Conservation (phyloP, 345 rosid species). For the Limnanthes douglasii region DNA sequence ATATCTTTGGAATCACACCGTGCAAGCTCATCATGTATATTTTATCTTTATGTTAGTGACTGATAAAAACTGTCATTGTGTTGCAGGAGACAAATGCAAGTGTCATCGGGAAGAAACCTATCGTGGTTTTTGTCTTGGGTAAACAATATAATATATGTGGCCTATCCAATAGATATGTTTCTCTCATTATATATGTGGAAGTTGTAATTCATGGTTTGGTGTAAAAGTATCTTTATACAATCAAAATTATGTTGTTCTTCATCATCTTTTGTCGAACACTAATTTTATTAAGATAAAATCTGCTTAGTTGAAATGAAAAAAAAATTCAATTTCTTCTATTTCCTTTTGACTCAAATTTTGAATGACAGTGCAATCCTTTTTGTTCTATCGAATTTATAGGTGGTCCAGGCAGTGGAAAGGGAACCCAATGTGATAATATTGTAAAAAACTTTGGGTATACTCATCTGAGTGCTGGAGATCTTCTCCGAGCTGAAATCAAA, state of each 20-base stretch:
- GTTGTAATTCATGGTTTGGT: not conserved
- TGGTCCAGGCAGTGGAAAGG: constrained; percentile 93
- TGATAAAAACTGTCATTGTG: not conserved
- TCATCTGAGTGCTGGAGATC: constrained; percentile 83
- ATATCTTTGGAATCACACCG: too few species aligned
- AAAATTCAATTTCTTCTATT: not conserved
- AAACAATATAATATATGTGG: constrained; percentile 7
- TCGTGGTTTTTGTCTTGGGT: constrained; percentile 87
- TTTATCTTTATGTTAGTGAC: constrained; percentile 1
- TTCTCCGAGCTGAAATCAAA: constrained; percentile 53
- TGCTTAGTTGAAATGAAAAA: not conserved
- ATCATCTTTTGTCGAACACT: not conserved
- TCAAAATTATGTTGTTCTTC: not conserved
- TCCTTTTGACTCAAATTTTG: not conserved
- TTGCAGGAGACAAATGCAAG: constrained; percentile 34
- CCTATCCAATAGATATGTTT: not conserved
- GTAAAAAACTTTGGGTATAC: constrained; percentile 49
- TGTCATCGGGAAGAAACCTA: constrained; percentile 39
- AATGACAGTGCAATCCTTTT: not conserved
- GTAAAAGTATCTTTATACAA: not conserved
- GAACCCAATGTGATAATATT: constrained; percentile 65
- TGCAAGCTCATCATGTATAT: not conserved
- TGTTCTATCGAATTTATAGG: constrained; percentile 26
- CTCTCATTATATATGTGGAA: not conserved
- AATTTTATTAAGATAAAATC: not conserved